These are phyloP conservation scores for Moesziomyces sp. DNA, from an alignment of 1,284 basidiomycete genomes.

Conservation along the genomic window DNA sequence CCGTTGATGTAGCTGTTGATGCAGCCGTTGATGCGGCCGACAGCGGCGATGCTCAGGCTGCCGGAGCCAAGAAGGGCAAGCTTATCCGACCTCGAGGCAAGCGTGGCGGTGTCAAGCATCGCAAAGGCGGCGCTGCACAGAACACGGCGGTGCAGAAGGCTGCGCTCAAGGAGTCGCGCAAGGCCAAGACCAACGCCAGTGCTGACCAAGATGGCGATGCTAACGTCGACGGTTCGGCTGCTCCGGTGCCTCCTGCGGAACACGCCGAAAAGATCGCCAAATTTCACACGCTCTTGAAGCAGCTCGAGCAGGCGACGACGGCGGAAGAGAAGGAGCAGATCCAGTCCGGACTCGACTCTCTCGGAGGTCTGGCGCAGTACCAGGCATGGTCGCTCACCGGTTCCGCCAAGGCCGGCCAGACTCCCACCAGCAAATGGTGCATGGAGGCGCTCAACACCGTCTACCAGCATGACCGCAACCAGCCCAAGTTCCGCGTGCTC, in stretches of 20 bases:
- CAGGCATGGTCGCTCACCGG: conserved; percentile 59
- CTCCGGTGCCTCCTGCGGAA: conserved; percentile 28
- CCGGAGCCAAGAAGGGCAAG: conserved; percentile 32
- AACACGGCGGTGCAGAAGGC: conserved; percentile 10
- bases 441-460: conserved; percentile 49
- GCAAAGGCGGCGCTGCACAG: conserved; percentile 19
- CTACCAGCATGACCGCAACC: conserved; percentile 33
- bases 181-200: conserved; percentile 9
- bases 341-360: conserved; percentile 40
- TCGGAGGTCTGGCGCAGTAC: conserved; percentile 61
- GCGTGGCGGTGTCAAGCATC: conserved; percentile 62
- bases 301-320: conserved; percentile 58
- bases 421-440: conserved; percentile 60
- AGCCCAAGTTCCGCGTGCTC: conserved; percentile 59
- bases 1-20: neutral
- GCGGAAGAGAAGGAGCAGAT: conserved; percentile 43
- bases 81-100: conserved; percentile 62
- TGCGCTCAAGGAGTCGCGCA: conserved; percentile 23
- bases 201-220: conserved; percentile 15
- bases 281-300: conserved; percentile 63
- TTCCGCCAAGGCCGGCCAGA: conserved; percentile 41
- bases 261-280: conserved; percentile 58
- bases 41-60: neutral
- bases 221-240: conserved; percentile 1
- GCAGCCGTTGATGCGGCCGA: neutral